A percentile compares a stretch with the other conserved stretches of the same genome.
Evolutionary conservation across 345 rosid species (phyloP).

Genomic region (Erucastrum elatum): DNA sequence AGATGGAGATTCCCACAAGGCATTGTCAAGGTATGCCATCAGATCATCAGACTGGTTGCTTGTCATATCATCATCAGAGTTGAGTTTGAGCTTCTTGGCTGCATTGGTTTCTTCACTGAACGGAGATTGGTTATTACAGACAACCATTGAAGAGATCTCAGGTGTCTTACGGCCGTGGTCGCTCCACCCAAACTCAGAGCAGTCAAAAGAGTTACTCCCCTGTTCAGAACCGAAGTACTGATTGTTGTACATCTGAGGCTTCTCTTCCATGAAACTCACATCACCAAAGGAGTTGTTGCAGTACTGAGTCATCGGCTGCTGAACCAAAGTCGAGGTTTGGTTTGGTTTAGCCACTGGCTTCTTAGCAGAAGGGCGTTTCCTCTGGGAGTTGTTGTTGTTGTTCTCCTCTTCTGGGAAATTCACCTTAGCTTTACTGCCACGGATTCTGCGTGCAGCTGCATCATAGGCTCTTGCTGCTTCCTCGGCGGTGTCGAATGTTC

Average conservation of each 20-base stretch:
- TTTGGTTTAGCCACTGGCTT: slow-evolving; percentile 46
- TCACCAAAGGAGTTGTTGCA: slow-evolving; percentile 50
- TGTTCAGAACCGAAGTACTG: slow-evolving; percentile 81
- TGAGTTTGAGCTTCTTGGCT: slow-evolving; percentile 55
- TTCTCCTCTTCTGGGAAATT: slow-evolving; percentile 61
- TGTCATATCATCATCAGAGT: slow-evolving; percentile 29
- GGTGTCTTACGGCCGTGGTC: slow-evolving; percentile 77
- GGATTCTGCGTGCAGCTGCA: slow-evolving; percentile 79
- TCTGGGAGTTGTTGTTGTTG: slow-evolving; percentile 11
- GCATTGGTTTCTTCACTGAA: slow-evolving; percentile 58
- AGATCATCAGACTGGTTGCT: slow-evolving; percentile 64
- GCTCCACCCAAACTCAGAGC: slow-evolving; percentile 80
- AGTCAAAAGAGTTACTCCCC: slow-evolving; percentile 80
- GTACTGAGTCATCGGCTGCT: slow-evolving; percentile 33
- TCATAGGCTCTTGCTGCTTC: slow-evolving; percentile 89
- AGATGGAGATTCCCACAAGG: slow-evolving; percentile 66
- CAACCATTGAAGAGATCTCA: slow-evolving; percentile 66
- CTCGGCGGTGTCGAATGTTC: neutral
- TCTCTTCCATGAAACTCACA: slow-evolving; percentile 63
- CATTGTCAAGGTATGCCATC: slow-evolving; percentile 46
- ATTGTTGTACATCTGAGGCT: slow-evolving; percentile 52
- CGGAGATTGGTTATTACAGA: slow-evolving; percentile 46
- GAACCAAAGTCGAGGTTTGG: slow-evolving; percentile 21
- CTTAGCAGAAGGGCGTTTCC: slow-evolving; percentile 36
- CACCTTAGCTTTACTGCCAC: slow-evolving; percentile 82